Conservation (phyloP, 352 stramenopile genomes). For the Phytophthora crassamura region DNA sequence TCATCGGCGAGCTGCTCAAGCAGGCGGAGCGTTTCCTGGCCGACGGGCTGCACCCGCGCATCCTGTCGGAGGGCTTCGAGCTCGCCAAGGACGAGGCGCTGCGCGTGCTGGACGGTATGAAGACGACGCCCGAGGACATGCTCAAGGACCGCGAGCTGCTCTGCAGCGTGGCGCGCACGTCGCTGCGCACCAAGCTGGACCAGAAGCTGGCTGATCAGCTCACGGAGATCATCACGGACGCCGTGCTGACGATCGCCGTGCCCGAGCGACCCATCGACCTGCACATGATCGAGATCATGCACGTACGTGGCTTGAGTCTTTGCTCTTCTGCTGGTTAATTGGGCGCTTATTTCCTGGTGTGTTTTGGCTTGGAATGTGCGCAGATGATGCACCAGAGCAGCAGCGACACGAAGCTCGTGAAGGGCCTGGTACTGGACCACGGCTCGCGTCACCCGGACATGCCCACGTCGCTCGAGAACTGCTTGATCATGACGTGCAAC, state of each 20-base stretch:
- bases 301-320: constrained; percentile 59
- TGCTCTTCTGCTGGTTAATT: neutral
- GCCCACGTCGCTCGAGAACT: constrained; percentile 96
- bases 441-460: constrained; percentile 99
- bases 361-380: neutral
- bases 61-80: constrained; percentile 98
- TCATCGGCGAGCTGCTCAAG: constrained; percentile 99
- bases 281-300: constrained; percentile 99
- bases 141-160: constrained; percentile 96
- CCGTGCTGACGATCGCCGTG: constrained; percentile 95
- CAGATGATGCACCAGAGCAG: constrained; percentile 97
- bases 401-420: constrained; percentile 94
- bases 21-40: constrained; percentile 96
- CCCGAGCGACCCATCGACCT: constrained; percentile 93
- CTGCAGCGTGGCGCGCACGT: constrained; percentile 94
- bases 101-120: constrained; percentile 95
- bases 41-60: constrained; percentile 97
- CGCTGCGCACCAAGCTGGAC: constrained; percentile 98
- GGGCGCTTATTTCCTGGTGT: neutral
- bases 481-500: constrained; percentile 99
- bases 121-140: constrained; percentile 79
- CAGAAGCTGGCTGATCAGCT: constrained; percentile 93
- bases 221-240: constrained; percentile 97
- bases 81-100: constrained; percentile 95
- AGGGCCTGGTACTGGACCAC: constrained; percentile 98